Conservation (phyloP, 768 basidiomycete species). For the Royoungia palumana region DNA sequence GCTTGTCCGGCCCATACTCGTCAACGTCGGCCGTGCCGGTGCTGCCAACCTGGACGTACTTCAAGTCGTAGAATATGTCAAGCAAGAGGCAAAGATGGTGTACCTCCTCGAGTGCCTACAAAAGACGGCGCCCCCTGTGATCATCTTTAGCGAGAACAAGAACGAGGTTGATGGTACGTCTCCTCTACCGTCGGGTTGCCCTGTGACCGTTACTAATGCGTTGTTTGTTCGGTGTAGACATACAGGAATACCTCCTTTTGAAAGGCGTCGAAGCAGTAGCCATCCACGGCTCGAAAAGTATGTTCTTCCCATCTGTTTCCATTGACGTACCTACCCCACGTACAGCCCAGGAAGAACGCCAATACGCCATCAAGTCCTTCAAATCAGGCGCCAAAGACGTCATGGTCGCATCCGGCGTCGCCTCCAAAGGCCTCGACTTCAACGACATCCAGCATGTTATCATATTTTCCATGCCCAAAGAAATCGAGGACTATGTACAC, state of each 20-base stretch:
- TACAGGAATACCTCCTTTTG: slow-evolving; percentile 93
- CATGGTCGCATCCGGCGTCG: slow-evolving; percentile 98
- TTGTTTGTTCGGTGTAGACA: slow-evolving; percentile 56
- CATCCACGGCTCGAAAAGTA: slow-evolving; percentile 97
- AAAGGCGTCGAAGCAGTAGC: slow-evolving; percentile 99
- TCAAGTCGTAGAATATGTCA: slow-evolving; percentile 97
- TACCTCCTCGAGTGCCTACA: slow-evolving; percentile 96
- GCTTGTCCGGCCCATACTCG: slow-evolving; percentile 88
- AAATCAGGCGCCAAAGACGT: slow-evolving; percentile 97
- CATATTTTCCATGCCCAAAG: slow-evolving; percentile 99
- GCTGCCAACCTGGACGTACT: slow-evolving; percentile 96
- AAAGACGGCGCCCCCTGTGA: slow-evolving; percentile 97
- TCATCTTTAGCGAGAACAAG: slow-evolving; percentile 98
- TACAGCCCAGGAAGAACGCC: slow-evolving; percentile 94
- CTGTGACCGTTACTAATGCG: neutral
- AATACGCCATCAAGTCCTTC: slow-evolving; percentile 98
- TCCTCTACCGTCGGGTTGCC: neutral
- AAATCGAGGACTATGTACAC: slow-evolving; percentile 99
- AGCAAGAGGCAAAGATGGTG: slow-evolving; percentile 99
- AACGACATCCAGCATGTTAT: slow-evolving; percentile 99
- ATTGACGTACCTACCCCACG: neutral
- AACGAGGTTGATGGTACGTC: slow-evolving; percentile 96
- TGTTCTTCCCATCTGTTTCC: slow-evolving; percentile 18
- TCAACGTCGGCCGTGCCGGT: slow-evolving; percentile 97
- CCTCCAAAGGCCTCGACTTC: slow-evolving; percentile 97